Base-by-base conservation (phyloP, 2,329 filamentous ascomycete species). In the Cryphonectria nitschkei region DNA sequence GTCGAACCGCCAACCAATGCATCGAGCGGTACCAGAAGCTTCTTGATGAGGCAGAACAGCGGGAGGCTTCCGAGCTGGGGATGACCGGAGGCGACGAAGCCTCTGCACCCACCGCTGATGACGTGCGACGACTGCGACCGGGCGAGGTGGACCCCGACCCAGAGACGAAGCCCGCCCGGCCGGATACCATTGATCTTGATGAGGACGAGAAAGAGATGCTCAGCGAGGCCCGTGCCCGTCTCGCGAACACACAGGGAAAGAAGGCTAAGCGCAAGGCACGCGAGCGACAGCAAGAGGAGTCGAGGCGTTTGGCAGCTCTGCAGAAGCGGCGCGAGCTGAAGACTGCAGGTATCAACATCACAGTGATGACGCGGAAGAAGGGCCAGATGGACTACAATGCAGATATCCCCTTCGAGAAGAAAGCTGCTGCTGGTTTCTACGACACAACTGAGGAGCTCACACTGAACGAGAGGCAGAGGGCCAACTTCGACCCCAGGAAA, bases 131-230 rank as follows among this genome's bases (percentile, higher is more conserved):
- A 75, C 82, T 99, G 79, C 90, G 93, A 75, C 95, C 96, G 7
- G 96, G 96, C 75, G 96, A 99, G 83, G 88, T 98, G 73, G 96
- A 99, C 77, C 95, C 95, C n/a, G 95, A 98, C 77, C 94, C 96
- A 13, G 96, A 99, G 82, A 96, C 93, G 76, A 98, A 98, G 81
- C 96, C 96, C 69, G 96, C 96, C 50, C 88, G 95, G 72, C 96
- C 96, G 54, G 96, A 99, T 81, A 98, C 96, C 7, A 96, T 99
- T 79, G 96, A 99, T 81, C 90, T 99, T 77, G 96, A 99, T 79
- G 96, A 99, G 80, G 96, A 99, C 79, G 96, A 99, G 82, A 98
- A 99, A 84, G 96, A 99, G 82, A 99, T 99, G 96, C 83, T 99
- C 78, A 98, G 95, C 79, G 96, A 99, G 83, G 96, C 96, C 75